Evolutionary conservation across 208 protist genomes (phyloP), one percentile per base, ranked within the genome.

Genomic region (Leishmania arabica): DNA sequence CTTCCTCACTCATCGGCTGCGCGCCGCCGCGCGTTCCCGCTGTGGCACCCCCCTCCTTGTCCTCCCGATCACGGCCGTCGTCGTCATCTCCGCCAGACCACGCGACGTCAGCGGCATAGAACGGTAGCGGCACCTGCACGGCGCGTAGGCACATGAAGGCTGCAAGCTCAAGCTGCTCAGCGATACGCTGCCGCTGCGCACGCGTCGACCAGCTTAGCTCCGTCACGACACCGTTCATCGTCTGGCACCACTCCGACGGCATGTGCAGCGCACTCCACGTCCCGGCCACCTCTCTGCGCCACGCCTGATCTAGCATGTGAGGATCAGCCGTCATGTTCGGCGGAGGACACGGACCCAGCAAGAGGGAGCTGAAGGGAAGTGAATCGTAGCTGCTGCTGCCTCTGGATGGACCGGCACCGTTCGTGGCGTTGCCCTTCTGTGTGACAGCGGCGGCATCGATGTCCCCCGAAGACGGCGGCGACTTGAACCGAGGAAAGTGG

Each of bases 121-220:
- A 80, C 4, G 94, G 95, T 72, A 97, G 81, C 40, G 95, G 88
- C 66, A 97, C 84, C 72, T 92, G 78, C 37, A 95, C 93, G 0
- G 90, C 92, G 7, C 81, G 75, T 11, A 96, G 75, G 45, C 92
- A 86, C 56, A 97, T 87, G 83, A 95, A 97, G 66, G 81, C 77
- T 37, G 90, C 92, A 9, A 97, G 84, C 66, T 93, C 86, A 45
- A 97, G 86, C 85, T 95, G 91, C 72, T 86, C 66, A 37, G 66
- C 21, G 42, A 93, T 86, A 21, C 65, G 71, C 37, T 45, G 68
- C 17, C 81, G 85, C 51, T 84, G 45, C 62, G 40, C 78, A 3
- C 51, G 54, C 11, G 77, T 84, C 1, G 68, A 66, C 92, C 92
- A 97, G 58, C 68, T 68, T 37, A 64, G 13, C 60, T 84, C 77